Percentiles rank a stretch among this genome's conserved stretches.
Evolutionary conservation across 805 yeast genomes (phyloP).

Genomic region (Diddensiella santjacobensis): DNA sequence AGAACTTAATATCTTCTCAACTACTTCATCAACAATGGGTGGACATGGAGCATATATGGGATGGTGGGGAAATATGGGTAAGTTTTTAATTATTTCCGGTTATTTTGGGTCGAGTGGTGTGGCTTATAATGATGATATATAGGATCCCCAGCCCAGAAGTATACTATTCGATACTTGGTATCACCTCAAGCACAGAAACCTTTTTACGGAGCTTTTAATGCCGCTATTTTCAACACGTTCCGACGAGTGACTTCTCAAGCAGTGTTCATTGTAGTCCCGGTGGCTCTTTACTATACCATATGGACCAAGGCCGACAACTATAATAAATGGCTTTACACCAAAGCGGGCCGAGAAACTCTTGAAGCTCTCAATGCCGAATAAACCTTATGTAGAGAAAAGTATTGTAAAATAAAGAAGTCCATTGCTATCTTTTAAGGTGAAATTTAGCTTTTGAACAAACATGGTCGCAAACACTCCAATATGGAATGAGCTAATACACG

Average conservation of each 20-base stretch:
- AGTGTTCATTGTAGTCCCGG: constrained; percentile 74
- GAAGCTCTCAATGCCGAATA: constrained; percentile 44
- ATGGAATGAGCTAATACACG: too few relatives aligned
- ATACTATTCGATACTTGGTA: constrained; percentile 72
- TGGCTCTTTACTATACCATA: constrained; percentile 73
- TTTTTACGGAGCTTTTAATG: constrained; percentile 78
- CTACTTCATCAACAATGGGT: constrained; percentile 44
- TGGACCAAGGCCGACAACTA: constrained; percentile 87
- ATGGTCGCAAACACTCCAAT: too few relatives aligned
- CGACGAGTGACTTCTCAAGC: constrained; percentile 90
- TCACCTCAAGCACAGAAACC: constrained; percentile 94
- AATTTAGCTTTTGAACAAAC: neutral
- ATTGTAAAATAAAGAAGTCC: neutral
- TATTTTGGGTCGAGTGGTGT: neutral
- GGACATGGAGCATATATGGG: constrained; percentile 83
- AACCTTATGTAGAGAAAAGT: too few relatives aligned
- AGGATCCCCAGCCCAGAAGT: constrained; percentile 26
- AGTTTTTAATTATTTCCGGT: constrained; percentile 20
- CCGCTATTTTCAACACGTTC: constrained; percentile 85
- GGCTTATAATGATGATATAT: neutral
- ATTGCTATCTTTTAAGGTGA: too few relatives aligned
- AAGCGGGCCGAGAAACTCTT: constrained; percentile 95
- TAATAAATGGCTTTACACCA: constrained; percentile 89
- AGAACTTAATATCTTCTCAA: neutral
- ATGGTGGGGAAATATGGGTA: constrained; percentile 94